A percentile compares a stretch with the other conserved stretches of the same genome.
Conservation (phyloP, 148 eudicot species). For the Vaccinium myrtillus region DNA sequence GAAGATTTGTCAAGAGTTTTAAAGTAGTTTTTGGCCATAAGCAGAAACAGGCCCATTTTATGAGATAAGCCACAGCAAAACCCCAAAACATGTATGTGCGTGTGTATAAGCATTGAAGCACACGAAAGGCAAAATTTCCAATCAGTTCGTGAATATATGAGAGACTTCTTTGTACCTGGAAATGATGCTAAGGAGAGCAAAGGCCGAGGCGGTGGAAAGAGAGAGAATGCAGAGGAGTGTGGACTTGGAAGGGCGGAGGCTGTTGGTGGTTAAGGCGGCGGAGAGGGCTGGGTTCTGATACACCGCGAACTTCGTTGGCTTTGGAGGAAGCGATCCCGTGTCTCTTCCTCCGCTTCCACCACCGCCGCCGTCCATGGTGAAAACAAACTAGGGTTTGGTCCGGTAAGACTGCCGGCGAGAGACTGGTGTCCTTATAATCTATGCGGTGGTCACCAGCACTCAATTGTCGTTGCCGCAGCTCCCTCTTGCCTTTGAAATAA, state of each 20-base stretch:
- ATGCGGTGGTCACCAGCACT: not conserved
- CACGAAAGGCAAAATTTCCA: not conserved
- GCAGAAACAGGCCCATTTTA: not conserved
- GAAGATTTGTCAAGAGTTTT: not conserved
- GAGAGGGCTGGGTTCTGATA: slow-evolving; percentile 77
- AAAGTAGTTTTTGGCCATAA: not conserved
- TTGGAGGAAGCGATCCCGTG: slow-evolving; percentile 15
- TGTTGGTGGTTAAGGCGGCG: slow-evolving; percentile 72
- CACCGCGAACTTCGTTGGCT: slow-evolving; percentile 60
- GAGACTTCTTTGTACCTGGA: slow-evolving; percentile 33
- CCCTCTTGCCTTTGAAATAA: not conserved
- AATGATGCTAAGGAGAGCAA: slow-evolving; percentile 39
- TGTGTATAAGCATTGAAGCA: not conserved
- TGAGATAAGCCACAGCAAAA: not conserved
- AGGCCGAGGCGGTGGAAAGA: slow-evolving; percentile 52
- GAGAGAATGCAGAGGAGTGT: slow-evolving; percentile 53
- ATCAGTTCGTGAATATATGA: not conserved
- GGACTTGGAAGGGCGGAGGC: slow-evolving; percentile 67
- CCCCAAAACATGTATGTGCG: not conserved
- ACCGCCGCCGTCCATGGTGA: slow-evolving; percentile 10
- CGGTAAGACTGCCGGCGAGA: not conserved
- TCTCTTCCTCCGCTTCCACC: slow-evolving; percentile 19
- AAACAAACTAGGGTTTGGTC: not conserved
- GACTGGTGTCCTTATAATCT: not conserved
- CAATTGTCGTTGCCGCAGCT: not conserved